Evolutionary conservation across 2,329 filamentous ascomycete genomes (phyloP).

Genomic region (Ciborinia camelliae): DNA sequence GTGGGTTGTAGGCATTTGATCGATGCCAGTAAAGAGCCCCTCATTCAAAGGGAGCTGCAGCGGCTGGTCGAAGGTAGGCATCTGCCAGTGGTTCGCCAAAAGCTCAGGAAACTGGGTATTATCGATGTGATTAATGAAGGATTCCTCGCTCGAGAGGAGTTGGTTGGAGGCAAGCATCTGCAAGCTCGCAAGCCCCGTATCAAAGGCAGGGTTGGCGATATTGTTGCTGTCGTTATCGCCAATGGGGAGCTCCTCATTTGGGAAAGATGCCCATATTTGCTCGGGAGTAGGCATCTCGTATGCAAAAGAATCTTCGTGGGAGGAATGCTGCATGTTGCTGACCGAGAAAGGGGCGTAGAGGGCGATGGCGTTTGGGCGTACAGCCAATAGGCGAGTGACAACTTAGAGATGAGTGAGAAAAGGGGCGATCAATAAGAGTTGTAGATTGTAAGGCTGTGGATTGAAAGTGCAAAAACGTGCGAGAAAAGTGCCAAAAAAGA

Average conservation of each 20-base stretch:
- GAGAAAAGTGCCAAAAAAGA: not conserved
- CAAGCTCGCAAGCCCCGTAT: not conserved
- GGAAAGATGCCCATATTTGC: not conserved
- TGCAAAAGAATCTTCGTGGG: not conserved
- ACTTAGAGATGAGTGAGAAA: not conserved
- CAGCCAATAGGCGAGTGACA: not conserved
- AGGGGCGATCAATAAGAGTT: not conserved
- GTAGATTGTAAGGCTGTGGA: not conserved
- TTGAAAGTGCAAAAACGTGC: not conserved
- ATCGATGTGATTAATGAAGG: not conserved
- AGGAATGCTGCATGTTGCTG: not conserved
- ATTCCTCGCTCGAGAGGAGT: not conserved
- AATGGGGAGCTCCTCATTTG: not conserved
- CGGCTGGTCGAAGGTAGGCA: not conserved
- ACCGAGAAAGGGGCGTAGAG: not conserved
- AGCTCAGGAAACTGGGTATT: too few relatives aligned
- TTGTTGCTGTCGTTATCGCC: not conserved
- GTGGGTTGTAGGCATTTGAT: not conserved
- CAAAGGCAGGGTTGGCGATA: not conserved
- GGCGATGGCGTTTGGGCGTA: not conserved
- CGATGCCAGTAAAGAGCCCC: too few relatives aligned
- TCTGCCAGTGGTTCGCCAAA: not conserved
- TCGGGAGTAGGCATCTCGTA: not conserved
- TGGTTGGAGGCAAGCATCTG: not conserved
- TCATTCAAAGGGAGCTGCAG: not conserved